A percentile compares a stretch with the other conserved stretches of the same genome.
Evolutionary conservation across 108 stramenopile genomes (phyloP).

Genomic region (Nitzschia inconspicua): DNA sequence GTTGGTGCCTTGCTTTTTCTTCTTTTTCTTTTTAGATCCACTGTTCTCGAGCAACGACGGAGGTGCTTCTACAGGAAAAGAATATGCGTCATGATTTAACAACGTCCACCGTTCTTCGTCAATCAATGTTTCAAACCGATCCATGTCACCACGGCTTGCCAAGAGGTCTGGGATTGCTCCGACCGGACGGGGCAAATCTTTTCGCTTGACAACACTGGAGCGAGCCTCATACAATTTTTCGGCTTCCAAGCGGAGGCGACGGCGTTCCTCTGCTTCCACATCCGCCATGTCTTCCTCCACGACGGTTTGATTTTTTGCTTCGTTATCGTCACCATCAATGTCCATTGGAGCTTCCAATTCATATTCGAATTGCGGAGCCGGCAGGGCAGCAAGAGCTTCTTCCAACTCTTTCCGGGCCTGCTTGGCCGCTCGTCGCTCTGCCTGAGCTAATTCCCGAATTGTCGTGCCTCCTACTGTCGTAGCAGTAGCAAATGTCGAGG

Average conservation of each 20-base stretch:
- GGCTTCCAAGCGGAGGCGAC: slow-evolving; percentile 49
- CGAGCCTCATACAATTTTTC: slow-evolving; percentile 61
- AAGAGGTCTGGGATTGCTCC: slow-evolving; percentile 35
- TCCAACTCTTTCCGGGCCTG: slow-evolving; percentile 72
- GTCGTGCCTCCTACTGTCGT: slow-evolving; percentile 6
- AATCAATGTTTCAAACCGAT: slow-evolving; percentile 40
- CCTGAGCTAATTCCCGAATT: slow-evolving; percentile 69
- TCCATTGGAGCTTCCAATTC: slow-evolving; percentile 79
- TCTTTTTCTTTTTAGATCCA: slow-evolving; percentile 38
- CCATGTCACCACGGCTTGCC: background rate
- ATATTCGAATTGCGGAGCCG: slow-evolving; percentile 90
- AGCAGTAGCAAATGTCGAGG: slow-evolving; percentile 65
- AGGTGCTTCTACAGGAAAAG: slow-evolving; percentile 50
- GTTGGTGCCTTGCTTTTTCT: slow-evolving; percentile 27
- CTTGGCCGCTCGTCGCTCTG: slow-evolving; percentile 79
- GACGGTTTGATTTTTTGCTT: slow-evolving; percentile 26
- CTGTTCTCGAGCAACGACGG: slow-evolving; percentile 18
- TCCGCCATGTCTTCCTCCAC: slow-evolving; percentile 75
- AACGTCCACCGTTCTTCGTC: slow-evolving; percentile 60
- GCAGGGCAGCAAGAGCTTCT: slow-evolving; percentile 74
- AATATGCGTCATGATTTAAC: slow-evolving; percentile 69
- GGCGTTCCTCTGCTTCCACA: slow-evolving; percentile 63
- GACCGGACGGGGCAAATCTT: slow-evolving; percentile 72
- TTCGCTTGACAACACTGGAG: slow-evolving; percentile 71
- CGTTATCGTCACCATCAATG: slow-evolving; percentile 55